These are phyloP conservation scores for Picea sitchensis DNA, from an alignment of 75 land plant genomes.

Conservation along the genomic window DNA sequence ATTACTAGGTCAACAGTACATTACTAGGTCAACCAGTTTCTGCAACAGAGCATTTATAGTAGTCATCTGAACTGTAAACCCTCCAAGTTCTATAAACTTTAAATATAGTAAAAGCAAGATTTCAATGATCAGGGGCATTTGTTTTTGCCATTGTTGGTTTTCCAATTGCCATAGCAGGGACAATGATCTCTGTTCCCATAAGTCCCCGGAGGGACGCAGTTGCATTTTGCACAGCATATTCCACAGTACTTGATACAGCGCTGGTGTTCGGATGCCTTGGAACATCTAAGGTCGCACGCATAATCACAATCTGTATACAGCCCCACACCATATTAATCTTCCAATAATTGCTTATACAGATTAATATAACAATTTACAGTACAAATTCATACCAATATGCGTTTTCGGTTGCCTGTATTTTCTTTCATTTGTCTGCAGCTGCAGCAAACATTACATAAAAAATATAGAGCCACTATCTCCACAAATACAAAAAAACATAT, in stretches of 20 bases:
- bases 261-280: constrained; percentile 12
- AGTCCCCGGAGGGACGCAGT: constrained; percentile 19
- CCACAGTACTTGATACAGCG: constrained; percentile 17
- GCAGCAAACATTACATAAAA: neutral
- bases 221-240: constrained; percentile 32
- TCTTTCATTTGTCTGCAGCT: neutral
- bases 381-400: neutral
- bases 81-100: too few relatives aligned
- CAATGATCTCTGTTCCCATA: neutral
- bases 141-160: neutral
- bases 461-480: too few relatives aligned
- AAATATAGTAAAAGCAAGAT: too few relatives aligned
- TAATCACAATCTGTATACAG: constrained; percentile 15
- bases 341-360: neutral
- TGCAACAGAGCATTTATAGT: too few relatives aligned
- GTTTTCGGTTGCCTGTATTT: neutral
- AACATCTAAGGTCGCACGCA: constrained; percentile 23
- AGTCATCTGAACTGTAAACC: too few relatives aligned
- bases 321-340: neutral
- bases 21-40: too few relatives aligned
- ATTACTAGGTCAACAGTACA: neutral
- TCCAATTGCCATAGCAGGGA: neutral
- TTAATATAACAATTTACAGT: neutral
- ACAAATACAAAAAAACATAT: too few relatives aligned
- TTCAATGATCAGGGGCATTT: neutral